Evolutionary conservation across 1,284 basidiomycete species (phyloP).

Genomic region (Cystobasidium slooffiae): DNA sequence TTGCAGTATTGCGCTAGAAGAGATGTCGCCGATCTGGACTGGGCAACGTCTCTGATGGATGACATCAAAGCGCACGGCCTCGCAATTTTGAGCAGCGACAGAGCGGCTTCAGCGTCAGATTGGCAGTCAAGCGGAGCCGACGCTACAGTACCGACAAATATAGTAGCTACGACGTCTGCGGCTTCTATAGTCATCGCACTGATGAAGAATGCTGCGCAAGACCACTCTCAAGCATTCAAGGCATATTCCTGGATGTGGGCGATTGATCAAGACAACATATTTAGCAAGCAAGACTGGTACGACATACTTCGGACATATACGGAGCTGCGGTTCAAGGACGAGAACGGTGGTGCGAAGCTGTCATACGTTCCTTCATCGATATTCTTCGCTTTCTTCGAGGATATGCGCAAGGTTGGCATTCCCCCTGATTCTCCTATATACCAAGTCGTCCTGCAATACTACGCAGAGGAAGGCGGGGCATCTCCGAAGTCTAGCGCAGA

Average conservation of each 20-base stretch:
- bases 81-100: conserved; percentile 1
- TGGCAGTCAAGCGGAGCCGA: background rate
- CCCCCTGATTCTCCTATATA: conserved; percentile 69
- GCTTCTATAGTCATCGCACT: conserved; percentile 66
- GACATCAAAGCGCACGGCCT: conserved; percentile 61
- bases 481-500: conserved; percentile 44
- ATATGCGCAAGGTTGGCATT: conserved; percentile 75
- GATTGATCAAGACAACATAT: conserved; percentile 55
- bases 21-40: conserved; percentile 32
- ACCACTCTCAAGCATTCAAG: conserved; percentile 66
- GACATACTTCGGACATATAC: conserved; percentile 48
- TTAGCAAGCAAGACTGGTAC: conserved; percentile 47
- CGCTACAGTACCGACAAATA: background rate
- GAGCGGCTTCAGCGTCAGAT: background rate
- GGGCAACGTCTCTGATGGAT: conserved; percentile 63
- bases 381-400: conserved; percentile 77
- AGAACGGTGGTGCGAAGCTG: conserved; percentile 60
- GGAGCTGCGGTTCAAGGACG: conserved; percentile 43
- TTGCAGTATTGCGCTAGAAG: conserved; percentile 27
- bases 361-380: conserved; percentile 65
- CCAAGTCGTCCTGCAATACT: conserved; percentile 68
- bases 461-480: conserved; percentile 52
- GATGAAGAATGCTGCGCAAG: conserved; percentile 63
- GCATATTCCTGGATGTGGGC: conserved; percentile 63
- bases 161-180: conserved; percentile 53